These are phyloP conservation scores for Rhynchospora tenuis DNA, from an alignment of 176 grass and related monocot genomes.

Conservation along the genomic window DNA sequence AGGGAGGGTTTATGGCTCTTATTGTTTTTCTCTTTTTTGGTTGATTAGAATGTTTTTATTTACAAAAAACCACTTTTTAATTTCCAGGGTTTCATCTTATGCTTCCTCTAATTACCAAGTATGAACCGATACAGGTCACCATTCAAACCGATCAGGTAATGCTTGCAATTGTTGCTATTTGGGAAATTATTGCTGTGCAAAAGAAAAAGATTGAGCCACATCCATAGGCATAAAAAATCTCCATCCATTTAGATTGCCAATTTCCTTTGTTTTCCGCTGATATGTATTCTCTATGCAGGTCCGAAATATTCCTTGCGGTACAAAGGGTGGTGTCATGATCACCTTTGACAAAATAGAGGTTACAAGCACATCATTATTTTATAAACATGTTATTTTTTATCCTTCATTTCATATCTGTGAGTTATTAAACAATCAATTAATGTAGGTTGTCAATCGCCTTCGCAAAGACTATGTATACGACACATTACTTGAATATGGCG, in stretches of 20 bases:
- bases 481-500: conserved; percentile 78
- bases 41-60: not conserved
- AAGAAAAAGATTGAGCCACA: not conserved
- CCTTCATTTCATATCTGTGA: not conserved
- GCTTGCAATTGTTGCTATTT: not conserved
- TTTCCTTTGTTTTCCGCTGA: not conserved
- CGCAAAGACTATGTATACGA: conserved; percentile 75
- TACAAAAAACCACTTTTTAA: not conserved
- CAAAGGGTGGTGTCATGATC: conserved; percentile 98
- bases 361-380: not conserved
- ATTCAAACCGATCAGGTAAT: conserved; percentile 88
- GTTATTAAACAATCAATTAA: not conserved
- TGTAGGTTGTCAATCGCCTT: conserved; percentile 91
- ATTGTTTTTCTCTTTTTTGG: not conserved
- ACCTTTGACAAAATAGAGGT: conserved; percentile 99
- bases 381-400: not conserved
- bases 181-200: not conserved
- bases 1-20: too few species aligned
- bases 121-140: conserved; percentile 87
- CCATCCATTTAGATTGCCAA: not conserved
- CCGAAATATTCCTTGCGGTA: conserved; percentile 92
- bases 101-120: conserved; percentile 76
- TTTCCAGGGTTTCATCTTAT: conserved; percentile 82
- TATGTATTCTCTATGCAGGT: conserved; percentile 32
- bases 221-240: not conserved